Evolutionary conservation across 169 alveolate species (phyloP).

Genomic region (Cryptosporidium sp.): DNA sequence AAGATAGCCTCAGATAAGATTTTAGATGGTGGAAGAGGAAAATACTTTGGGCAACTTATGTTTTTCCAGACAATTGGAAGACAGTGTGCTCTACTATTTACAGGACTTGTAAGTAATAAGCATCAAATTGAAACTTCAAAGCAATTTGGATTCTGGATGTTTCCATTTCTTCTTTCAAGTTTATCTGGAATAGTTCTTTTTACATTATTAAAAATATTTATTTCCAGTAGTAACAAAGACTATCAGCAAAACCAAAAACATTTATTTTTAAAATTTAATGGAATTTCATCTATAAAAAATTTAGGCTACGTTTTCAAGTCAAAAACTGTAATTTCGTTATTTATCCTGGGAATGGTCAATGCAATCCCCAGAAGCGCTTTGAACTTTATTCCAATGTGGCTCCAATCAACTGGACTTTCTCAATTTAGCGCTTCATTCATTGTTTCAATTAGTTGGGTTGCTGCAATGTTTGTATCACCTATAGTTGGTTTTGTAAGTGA

Average conservation of each 20-base stretch:
- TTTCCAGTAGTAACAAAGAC: not conserved
- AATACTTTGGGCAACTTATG: conserved; percentile 60
- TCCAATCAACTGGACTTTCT: conserved; percentile 57
- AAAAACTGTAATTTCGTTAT: conserved; percentile 16
- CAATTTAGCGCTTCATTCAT: conserved; percentile 44
- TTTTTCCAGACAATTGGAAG: conserved; percentile 66
- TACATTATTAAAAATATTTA: conserved; percentile 5
- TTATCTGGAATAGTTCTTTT: conserved; percentile 17
- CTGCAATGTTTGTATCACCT: conserved; percentile 59
- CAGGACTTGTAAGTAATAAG: not conserved
- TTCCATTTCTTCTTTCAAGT: conserved; percentile 47
- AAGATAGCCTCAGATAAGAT: conserved; percentile 35
- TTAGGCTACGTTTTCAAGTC: conserved; percentile 36
- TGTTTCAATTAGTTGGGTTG: conserved; percentile 69
- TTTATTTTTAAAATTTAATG: not conserved
- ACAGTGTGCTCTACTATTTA: conserved; percentile 25
- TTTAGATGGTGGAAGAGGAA: conserved; percentile 36
- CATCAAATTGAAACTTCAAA: not conserved
- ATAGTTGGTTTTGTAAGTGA: conserved; percentile 66
- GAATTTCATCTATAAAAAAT: conserved; percentile 15
- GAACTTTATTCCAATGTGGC: conserved; percentile 69
- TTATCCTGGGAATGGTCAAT: conserved; percentile 61
- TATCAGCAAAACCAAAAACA: not conserved
- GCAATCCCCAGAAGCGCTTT: conserved; percentile 71
- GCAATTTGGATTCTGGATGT: conserved; percentile 52